These are phyloP conservation scores for Secale cereale DNA, from an alignment of 176 grass and related monocot genomes.

Conservation along the genomic window DNA sequence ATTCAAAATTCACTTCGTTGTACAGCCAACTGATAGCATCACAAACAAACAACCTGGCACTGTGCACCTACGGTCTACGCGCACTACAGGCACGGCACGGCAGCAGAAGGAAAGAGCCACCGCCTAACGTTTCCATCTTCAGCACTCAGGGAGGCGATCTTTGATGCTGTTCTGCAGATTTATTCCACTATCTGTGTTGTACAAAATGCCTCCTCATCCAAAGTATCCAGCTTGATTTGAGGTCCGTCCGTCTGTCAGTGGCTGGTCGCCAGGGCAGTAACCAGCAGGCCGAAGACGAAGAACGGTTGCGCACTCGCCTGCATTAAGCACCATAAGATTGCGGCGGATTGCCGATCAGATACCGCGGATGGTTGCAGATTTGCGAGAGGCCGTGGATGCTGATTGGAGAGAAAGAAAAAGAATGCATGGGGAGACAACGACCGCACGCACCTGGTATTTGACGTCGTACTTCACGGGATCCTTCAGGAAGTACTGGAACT, in stretches of 20 bases:
- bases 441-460: conserved; percentile 54
- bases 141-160: neutral
- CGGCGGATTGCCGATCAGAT: neutral
- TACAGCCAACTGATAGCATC: neutral
- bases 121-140: neutral
- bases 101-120: neutral
- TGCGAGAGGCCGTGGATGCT: no score
- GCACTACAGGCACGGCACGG: neutral
- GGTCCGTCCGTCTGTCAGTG: neutral
- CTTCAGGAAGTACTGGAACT: conserved; percentile 81
- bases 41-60: neutral
- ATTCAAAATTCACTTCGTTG: neutral
- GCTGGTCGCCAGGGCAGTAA: conserved; percentile 61
- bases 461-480: conserved; percentile 79
- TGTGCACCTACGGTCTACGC: conserved; percentile 2
- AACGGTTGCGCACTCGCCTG: conserved; percentile 77
- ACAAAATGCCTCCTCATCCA: neutral
- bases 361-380: neutral
- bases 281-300: conserved; percentile 64
- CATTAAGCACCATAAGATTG: neutral
- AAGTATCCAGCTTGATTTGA: neutral
- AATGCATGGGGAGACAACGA: neutral
- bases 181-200: neutral
- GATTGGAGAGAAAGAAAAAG: neutral
- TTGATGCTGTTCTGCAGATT: neutral